These are phyloP conservation scores for Zalerion maritima DNA, from an alignment of 495 filamentous ascomycete species.

Conservation along the genomic window DNA sequence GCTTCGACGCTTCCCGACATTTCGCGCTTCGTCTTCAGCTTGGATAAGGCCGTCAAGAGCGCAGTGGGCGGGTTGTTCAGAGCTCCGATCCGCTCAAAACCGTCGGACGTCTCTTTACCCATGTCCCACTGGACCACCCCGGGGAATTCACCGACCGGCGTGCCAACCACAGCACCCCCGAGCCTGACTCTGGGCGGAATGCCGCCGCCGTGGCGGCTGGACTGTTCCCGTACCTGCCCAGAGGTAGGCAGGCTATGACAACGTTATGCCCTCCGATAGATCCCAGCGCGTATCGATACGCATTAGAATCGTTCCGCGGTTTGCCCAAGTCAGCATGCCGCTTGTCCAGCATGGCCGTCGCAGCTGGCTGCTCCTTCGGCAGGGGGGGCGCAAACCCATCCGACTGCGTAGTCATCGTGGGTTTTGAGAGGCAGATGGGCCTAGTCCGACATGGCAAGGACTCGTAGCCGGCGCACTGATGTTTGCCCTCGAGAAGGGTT, in stretches of 20 bases:
- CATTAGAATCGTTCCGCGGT: slow-evolving; percentile 7
- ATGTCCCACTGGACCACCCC: slow-evolving; percentile 27
- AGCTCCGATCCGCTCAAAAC: slow-evolving; percentile 11
- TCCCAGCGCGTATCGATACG: slow-evolving; percentile 26
- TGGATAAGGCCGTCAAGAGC: slow-evolving; percentile 8
- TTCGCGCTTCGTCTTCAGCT: slow-evolving; percentile 8
- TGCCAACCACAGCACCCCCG: slow-evolving; percentile 29
- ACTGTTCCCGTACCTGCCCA: slow-evolving; percentile 22
- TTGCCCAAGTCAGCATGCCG: slow-evolving; percentile 14
- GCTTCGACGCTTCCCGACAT: neutral
- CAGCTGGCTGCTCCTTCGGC: slow-evolving; percentile 35
- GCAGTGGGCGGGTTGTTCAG: slow-evolving; percentile 15
- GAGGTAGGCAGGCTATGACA: slow-evolving; percentile 25
- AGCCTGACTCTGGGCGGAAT: slow-evolving; percentile 24
- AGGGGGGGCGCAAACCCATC: slow-evolving; percentile 33
- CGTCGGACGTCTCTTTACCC: slow-evolving; percentile 11
- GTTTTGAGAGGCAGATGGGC: neutral
- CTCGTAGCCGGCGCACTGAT: too few relatives aligned
- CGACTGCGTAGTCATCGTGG: slow-evolving; percentile 31
- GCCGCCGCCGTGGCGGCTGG: slow-evolving; percentile 23
- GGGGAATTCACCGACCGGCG: slow-evolving; percentile 8
- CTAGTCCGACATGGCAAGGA: neutral
- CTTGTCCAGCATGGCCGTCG: slow-evolving; percentile 31
- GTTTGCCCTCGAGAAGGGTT: too few relatives aligned
- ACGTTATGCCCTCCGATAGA: slow-evolving; percentile 28